Evolutionary conservation across 2,329 filamentous ascomycete species (phyloP), one percentile per base, ranked within the genome.

Genomic region (Aspergillus unguis): DNA sequence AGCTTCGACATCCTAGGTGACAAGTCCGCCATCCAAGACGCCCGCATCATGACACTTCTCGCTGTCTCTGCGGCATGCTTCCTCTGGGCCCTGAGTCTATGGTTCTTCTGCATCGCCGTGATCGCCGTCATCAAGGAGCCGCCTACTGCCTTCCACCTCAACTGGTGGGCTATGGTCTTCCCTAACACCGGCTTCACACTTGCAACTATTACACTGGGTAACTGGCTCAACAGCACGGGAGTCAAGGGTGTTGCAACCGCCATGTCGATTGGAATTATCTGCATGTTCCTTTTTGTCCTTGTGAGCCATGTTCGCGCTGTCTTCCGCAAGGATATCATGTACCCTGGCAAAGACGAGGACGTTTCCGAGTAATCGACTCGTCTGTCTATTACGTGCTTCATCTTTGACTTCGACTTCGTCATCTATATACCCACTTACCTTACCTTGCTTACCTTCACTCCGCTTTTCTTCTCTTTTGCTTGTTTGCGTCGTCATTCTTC

Each of bases 101-200:
- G 79, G 78, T 81, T 82, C 67, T 82, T 82, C 62, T 74, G 72
- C 48, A 75, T 81, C 38, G 77, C 76, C 2, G 63, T 73, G 17
- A 65, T 80, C 31, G 77, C 78, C 2, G 75, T 80, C 1, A 44
- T 76, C 48, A 71, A 59, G 17, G 68, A 72, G 26, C 32, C 70
- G 11, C 66, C 71, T 9, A 80, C 78, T 63, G 59, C 58, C 1
- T 81, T 80, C 63, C 74, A 76, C 6, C 64, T 80, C 27, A 75
- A 70, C 63, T 87, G 83, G 83, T 85, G 81, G 77, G 81, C 82
- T 5, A 84, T 85, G 66, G 79, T 87, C 32, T 87, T 86, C 61
- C 84, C 84, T 5, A 86, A 86, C 53, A 82, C 80, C 1, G 84
- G 84, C 0, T 80, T 86, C 47, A 82, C 80, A 1, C 72, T 86